Conservation (phyloP, 257 asterid species). For the Misopates orontium region DNA sequence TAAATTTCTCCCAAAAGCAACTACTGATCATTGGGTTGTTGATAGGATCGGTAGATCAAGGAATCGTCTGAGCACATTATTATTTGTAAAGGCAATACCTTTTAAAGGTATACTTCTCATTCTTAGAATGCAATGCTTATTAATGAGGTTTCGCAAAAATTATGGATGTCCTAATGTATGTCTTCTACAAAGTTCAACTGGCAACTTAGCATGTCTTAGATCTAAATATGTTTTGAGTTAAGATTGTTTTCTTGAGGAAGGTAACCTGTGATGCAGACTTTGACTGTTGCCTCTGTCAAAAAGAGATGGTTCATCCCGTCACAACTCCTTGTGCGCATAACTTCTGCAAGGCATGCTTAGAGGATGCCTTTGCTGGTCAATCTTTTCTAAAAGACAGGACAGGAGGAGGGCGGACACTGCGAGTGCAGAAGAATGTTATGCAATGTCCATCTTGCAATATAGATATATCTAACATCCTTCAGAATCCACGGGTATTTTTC, state of each 20-base stretch:
- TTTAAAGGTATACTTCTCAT: too few species aligned
- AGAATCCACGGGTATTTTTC: slow-evolving; percentile 66
- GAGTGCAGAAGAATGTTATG: slow-evolving; percentile 82
- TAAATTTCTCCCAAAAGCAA: too few species aligned
- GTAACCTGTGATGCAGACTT: slow-evolving; percentile 60
- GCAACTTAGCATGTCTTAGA: too few species aligned
- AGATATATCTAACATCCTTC: slow-evolving; percentile 76
- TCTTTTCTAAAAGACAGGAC: slow-evolving; percentile 61
- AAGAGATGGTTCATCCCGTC: slow-evolving; percentile 74
- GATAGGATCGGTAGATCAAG: slow-evolving; percentile 38
- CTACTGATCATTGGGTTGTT: slow-evolving; percentile 38
- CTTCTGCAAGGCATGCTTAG: slow-evolving; percentile 86
- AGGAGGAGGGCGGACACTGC: slow-evolving; percentile 56
- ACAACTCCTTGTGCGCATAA: slow-evolving; percentile 95
- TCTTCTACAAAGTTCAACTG: too few species aligned
- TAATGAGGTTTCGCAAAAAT: too few species aligned
- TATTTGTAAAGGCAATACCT: too few species aligned
- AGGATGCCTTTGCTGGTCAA: slow-evolving; percentile 78
- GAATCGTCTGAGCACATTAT: too few species aligned
- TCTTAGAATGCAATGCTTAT: too few species aligned
- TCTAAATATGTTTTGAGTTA: too few species aligned
- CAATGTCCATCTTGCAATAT: slow-evolving; percentile 69
- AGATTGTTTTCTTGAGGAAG: slow-evolving; percentile 21
- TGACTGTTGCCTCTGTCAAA: slow-evolving; percentile 63
- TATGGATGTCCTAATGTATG: too few species aligned